A percentile compares a stretch with the other conserved stretches of the same genome.
Conservation (phyloP, 768 basidiomycete genomes). For the Leucogyrophana mollusca region DNA sequence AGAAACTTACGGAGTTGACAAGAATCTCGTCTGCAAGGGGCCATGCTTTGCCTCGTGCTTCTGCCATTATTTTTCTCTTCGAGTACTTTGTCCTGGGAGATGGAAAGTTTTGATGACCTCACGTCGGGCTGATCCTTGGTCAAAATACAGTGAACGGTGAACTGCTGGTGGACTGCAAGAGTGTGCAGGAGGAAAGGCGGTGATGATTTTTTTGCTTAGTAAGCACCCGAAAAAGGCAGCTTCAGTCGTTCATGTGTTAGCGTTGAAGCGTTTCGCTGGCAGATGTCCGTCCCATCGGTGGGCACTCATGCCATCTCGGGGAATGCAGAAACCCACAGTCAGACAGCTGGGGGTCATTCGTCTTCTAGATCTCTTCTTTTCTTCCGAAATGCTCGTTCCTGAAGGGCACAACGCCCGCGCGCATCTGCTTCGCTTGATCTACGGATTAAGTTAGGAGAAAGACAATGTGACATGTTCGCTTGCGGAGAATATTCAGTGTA, state of each 20-base stretch:
- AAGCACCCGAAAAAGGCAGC: background rate
- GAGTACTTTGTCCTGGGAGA: conserved; percentile 1
- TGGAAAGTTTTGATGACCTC: conserved; percentile 56
- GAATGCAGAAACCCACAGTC: too few species aligned
- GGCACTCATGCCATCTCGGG: too few species aligned
- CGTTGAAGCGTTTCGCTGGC: background rate
- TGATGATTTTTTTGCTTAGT: background rate
- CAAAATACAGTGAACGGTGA: conserved; percentile 28
- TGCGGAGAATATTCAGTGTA: too few species aligned
- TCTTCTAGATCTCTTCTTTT: too few species aligned
- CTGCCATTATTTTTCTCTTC: conserved; percentile 49
- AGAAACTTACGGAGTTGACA: conserved; percentile 77
- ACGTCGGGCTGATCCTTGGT: conserved; percentile 87
- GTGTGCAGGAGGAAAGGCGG: background rate
- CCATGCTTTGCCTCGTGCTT: conserved; percentile 79
- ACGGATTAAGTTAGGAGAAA: conserved; percentile 2
- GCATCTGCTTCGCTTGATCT: conserved; percentile 1
- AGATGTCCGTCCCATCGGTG: too few species aligned
- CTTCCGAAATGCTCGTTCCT: too few species aligned
- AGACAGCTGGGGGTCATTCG: too few species aligned
- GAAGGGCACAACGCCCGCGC: background rate
- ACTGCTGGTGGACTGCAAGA: conserved; percentile 12
- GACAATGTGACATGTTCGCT: background rate
- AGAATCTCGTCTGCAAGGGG: conserved; percentile 82
- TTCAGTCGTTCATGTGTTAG: background rate